Evolutionary conservation across 768 basidiomycete species (phyloP).

Genomic region (Naganishia vaughanmartiniae): DNA sequence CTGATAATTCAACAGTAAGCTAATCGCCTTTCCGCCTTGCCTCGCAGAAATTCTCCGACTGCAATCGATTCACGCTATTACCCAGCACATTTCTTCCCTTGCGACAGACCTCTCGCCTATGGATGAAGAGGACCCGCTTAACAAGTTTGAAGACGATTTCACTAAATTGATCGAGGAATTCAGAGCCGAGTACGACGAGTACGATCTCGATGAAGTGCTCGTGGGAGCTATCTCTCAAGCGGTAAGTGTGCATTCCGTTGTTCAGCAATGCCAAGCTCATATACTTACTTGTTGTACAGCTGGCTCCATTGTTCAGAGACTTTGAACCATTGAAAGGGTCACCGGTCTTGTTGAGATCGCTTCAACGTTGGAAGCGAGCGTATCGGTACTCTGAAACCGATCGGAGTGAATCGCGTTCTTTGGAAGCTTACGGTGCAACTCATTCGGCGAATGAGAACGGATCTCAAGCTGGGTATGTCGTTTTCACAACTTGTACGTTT

Average conservation of each 20-base stretch:
- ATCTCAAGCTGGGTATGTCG: background rate
- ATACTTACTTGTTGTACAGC: constrained; percentile 66
- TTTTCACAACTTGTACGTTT: background rate
- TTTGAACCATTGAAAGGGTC: constrained; percentile 88
- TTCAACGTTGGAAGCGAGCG: constrained; percentile 51
- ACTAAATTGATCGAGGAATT: constrained; percentile 70
- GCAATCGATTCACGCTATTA: constrained; percentile 70
- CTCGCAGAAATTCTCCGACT: constrained; percentile 70
- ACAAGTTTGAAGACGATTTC: constrained; percentile 70
- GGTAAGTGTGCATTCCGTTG: constrained; percentile 52
- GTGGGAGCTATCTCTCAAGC: constrained; percentile 85
- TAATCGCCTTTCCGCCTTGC: background rate
- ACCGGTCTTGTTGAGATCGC: constrained; percentile 49
- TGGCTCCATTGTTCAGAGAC: constrained; percentile 40
- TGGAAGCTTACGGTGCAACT: constrained; percentile 40
- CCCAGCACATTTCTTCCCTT: constrained; percentile 69
- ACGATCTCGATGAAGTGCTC: constrained; percentile 83
- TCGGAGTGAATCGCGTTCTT: background rate
- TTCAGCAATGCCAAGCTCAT: constrained; percentile 12
- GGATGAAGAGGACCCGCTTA: constrained; percentile 69
- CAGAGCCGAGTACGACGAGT: constrained; percentile 69
- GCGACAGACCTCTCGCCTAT: constrained; percentile 57
- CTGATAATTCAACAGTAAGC: constrained; percentile 42
- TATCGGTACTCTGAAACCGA: constrained; percentile 41
- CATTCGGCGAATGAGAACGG: constrained; percentile 28